Evolutionary conservation across 2,329 filamentous ascomycete species (phyloP).

Genomic region (Trichophyton rubrum): DNA sequence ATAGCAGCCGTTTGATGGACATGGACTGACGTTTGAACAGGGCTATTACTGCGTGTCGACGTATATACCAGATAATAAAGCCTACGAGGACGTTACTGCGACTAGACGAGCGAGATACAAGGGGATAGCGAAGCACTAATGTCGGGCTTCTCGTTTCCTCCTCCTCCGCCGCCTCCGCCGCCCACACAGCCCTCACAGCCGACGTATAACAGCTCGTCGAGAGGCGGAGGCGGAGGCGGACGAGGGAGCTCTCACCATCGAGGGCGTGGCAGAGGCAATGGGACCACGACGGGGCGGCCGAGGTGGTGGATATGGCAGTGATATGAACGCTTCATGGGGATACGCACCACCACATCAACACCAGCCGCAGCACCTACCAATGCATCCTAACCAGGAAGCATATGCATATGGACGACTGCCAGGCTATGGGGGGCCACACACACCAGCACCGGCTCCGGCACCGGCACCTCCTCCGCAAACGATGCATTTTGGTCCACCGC

Average conservation of each 20-base stretch:
- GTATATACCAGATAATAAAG: no score
- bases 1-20: no score
- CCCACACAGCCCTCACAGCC: conserved; percentile 18
- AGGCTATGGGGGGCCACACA: neutral
- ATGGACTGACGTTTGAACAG: no score
- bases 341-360: neutral
- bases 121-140: conserved; percentile 20
- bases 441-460: neutral
- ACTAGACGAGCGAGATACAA: neutral
- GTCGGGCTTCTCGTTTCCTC: conserved; percentile 32
- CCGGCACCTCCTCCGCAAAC: no score
- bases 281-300: neutral
- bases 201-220: conserved; percentile 8
- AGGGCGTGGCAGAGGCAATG: neutral
- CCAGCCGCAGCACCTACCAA: neutral
- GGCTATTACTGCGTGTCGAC: no score
- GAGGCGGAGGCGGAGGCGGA: conserved; percentile 21
- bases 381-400: neutral
- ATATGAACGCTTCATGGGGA: neutral
- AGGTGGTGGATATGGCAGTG: neutral
- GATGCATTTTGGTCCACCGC: neutral
- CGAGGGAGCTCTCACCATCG: neutral
- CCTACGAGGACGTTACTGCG: no score
- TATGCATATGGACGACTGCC: neutral
- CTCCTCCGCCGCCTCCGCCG: conserved; percentile 33